Percentiles rank a stretch among this genome's conserved stretches.
Conservation (phyloP, 495 filamentous ascomycete genomes). For the Penicillium diatomitis region DNA sequence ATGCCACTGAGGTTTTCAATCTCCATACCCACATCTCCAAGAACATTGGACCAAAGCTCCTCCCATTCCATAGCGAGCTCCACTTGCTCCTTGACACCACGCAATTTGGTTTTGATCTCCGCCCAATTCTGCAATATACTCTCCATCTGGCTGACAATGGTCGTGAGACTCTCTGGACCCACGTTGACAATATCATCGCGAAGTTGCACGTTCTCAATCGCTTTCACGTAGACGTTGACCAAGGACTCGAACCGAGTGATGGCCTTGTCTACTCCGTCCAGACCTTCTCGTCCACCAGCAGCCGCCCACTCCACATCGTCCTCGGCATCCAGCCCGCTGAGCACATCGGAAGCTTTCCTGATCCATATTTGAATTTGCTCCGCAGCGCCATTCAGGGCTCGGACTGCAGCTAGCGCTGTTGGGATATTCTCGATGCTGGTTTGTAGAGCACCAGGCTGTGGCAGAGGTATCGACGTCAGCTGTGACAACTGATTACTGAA, state of each 20-base stretch:
- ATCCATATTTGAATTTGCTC: conserved; percentile 92
- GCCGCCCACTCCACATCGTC: conserved; percentile 98
- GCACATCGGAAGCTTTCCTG: conserved; percentile 75
- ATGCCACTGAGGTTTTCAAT: conserved; percentile 72
- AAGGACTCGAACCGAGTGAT: conserved; percentile 77
- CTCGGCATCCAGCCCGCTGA: conserved; percentile 77
- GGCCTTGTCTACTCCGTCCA: conserved; percentile 81
- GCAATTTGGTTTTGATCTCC: conserved; percentile 63
- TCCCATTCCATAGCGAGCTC: conserved; percentile 99
- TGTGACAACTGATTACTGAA: conserved; percentile 87
- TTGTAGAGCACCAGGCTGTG: conserved; percentile 70
- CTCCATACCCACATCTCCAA: conserved; percentile 89
- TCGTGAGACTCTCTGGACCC: conserved; percentile 53
- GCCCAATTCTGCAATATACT: conserved; percentile 75
- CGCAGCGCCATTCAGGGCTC: conserved; percentile 68
- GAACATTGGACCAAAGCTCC: conserved; percentile 86
- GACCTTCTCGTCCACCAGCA: conserved; percentile 77
- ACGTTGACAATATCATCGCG: conserved; percentile 69
- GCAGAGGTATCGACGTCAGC: conserved; percentile 74
- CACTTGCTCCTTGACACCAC: conserved; percentile 76
- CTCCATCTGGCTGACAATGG: conserved; percentile 80
- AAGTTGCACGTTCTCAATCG: conserved; percentile 79
- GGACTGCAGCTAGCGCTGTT: conserved; percentile 67
- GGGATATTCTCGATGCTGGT: conserved; percentile 74
- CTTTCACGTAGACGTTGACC: conserved; percentile 79